Evolutionary conservation across 805 yeast genomes (phyloP).

Genomic region (Hanseniaspora jakobsenii): DNA sequence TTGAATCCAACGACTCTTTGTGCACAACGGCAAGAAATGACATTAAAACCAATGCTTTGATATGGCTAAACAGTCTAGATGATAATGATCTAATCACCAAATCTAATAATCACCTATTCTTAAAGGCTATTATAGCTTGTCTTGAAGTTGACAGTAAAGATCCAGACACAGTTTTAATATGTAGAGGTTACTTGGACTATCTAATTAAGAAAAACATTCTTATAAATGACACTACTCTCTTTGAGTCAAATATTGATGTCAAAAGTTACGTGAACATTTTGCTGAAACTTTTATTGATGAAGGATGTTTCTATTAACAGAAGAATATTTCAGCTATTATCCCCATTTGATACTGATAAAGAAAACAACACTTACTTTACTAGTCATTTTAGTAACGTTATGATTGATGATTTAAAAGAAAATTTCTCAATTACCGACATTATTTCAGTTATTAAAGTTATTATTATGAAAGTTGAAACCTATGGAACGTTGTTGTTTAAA

Average conservation of each 20-base stretch:
- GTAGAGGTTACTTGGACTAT: slow-evolving; percentile 53
- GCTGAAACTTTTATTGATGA: slow-evolving; percentile 53
- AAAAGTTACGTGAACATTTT: slow-evolving; percentile 40
- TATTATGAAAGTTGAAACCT: slow-evolving; percentile 86
- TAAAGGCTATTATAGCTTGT: slow-evolving; percentile 44
- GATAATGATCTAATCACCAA: not conserved
- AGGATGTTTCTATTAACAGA: slow-evolving; percentile 90
- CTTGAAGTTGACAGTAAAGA: slow-evolving; percentile 53
- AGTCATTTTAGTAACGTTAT: slow-evolving; percentile 42
- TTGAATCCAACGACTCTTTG: slow-evolving; percentile 58
- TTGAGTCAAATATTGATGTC: too few relatives aligned
- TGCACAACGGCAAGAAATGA: not conserved
- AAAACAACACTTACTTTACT: slow-evolving; percentile 39
- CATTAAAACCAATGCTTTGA: slow-evolving; percentile 62
- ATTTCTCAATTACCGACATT: slow-evolving; percentile 37
- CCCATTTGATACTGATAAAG: slow-evolving; percentile 29
- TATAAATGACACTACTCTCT: slow-evolving; percentile 37
- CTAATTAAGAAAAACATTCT: slow-evolving; percentile 40
- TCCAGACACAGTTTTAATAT: slow-evolving; percentile 70
- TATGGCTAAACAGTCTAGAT: slow-evolving; percentile 36
- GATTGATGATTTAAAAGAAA: slow-evolving; percentile 39
- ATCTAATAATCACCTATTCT: slow-evolving; percentile 41
- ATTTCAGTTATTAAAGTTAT: slow-evolving; percentile 55
- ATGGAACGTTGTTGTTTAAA: slow-evolving; percentile 67
- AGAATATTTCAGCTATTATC: slow-evolving; percentile 85